Conservation (phyloP, 805 yeast species). For the Saccharomycopsis oosterbeekiorum region DNA sequence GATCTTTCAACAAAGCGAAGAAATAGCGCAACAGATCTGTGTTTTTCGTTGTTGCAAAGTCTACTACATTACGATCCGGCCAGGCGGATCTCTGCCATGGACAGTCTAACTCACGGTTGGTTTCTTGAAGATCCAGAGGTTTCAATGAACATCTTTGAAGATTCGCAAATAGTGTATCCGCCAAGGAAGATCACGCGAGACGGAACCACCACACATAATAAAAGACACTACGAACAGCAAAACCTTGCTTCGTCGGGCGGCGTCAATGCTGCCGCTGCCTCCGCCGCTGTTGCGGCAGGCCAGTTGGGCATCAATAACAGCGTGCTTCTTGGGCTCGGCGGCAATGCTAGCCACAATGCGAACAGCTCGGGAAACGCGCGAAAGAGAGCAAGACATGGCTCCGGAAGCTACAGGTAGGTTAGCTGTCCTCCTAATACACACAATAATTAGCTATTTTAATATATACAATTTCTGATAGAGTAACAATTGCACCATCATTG, state of each 20-base stretch:
- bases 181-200: conserved; percentile 49
- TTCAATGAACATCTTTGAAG: conserved; percentile 69
- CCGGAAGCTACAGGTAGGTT: background rate
- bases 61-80: conserved; percentile 79
- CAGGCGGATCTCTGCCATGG: conserved; percentile 64
- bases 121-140: conserved; percentile 65
- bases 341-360: background rate
- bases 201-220: background rate
- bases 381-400: background rate
- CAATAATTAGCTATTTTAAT: no score
- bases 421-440: background rate
- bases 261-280: no score
- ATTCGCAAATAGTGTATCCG: conserved; percentile 68
- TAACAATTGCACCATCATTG: no score
- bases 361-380: background rate
- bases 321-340: background rate
- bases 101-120: conserved; percentile 68
- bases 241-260: background rate
- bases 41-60: conserved; percentile 53
- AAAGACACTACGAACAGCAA: background rate
- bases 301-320: background rate
- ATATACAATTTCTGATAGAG: no score
- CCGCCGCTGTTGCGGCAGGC: background rate
- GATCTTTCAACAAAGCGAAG: background rate
- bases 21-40: conserved; percentile 42